Conservation (phyloP, 2,329 filamentous ascomycete species). For the Cordyceps militaris region DNA sequence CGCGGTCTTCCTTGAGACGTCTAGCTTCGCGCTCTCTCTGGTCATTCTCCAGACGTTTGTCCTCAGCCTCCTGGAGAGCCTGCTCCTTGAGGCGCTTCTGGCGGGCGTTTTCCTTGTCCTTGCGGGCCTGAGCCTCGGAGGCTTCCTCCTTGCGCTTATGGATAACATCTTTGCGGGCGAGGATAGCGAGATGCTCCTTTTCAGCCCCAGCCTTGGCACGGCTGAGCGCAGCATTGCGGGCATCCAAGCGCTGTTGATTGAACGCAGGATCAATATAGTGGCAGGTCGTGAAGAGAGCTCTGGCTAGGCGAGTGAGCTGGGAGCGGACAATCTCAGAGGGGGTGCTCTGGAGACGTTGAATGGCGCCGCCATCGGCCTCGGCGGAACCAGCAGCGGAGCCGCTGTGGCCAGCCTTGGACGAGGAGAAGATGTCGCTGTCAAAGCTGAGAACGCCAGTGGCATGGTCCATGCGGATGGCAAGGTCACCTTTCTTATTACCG, state of each 20-base stretch:
- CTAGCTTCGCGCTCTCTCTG: constrained; percentile 84
- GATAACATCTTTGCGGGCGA: constrained; percentile 83
- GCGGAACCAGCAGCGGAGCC: constrained; percentile 81
- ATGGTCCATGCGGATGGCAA: constrained; percentile 93
- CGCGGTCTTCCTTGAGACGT: constrained; percentile 77
- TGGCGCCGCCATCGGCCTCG: constrained; percentile 73
- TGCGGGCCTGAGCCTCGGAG: constrained; percentile 78
- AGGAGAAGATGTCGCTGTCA: constrained; percentile 97
- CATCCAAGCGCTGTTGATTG: constrained; percentile 71
- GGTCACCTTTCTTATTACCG: constrained; percentile 98
- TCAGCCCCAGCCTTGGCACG: constrained; percentile 84
- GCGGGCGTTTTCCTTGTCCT: constrained; percentile 86
- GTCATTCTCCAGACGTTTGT: constrained; percentile 82
- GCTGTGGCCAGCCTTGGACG: constrained; percentile 82
- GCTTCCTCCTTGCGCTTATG: constrained; percentile 95
- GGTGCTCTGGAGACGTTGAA: constrained; percentile 94
- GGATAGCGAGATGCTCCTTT: constrained; percentile 78
- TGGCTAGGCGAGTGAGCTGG: constrained; percentile 85
- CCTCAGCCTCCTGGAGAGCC: constrained; percentile 83
- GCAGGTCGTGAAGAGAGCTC: constrained; percentile 85
- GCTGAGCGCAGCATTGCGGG: constrained; percentile 70
- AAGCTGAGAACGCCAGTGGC: constrained; percentile 93
- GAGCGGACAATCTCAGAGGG: constrained; percentile 96
- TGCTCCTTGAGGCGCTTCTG: constrained; percentile 81
- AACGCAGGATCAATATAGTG: constrained; percentile 91